Base-by-base conservation (phyloP, 352 stramenopile genomes). In the Pythium sp. region DNA sequence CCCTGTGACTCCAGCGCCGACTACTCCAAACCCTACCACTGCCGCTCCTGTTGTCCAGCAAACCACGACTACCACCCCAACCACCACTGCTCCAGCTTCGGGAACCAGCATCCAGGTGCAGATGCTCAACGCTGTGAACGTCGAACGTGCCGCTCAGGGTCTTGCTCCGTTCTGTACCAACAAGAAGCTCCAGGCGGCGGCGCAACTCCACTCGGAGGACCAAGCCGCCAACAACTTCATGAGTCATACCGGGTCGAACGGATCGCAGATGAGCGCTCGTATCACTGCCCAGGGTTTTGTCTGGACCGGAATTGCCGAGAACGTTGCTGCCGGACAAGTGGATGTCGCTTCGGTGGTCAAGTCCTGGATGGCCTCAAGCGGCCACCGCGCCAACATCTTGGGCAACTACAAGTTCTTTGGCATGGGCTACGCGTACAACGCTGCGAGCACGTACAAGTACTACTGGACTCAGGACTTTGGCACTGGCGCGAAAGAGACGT, bases 391-490 rank as follows among this genome's bases (percentile, higher is more conserved):
- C 9, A 76, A 76, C 62, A 73, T 76, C 67, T 32, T 73, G 20
- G 62, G 67, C 22, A 30, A 67, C 62, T 74, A 72, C 67, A 80
- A 64, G 61, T 70, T 72, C 57, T 78, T 75, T 62, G 61, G 63
- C 49, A 81, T 76, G 70, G 77, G 79, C 41, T 80, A 90, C 62
- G 77, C 79, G 7, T 84, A 84, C 61, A 87, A 78, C 61, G 65
- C 64, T 18, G 12, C 70, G 14, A 71, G 62, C 3, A 49, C 41
- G 36, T 83, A 83, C 68, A 57, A 71, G 11, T 67, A 81, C 65
- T 91, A 79, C 68, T 90, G 83, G 79, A 89, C 78, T 18, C 81
- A 91, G 60, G 67, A 87, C 65, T 91, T 89, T 53, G 79, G 71
- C 47, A 57, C 38, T 5, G 64, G 77, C 51, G 65, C 30, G n/a